Evolutionary conservation across 164 flowering plant genomes (phyloP).

Genomic region (Piper longum): DNA sequence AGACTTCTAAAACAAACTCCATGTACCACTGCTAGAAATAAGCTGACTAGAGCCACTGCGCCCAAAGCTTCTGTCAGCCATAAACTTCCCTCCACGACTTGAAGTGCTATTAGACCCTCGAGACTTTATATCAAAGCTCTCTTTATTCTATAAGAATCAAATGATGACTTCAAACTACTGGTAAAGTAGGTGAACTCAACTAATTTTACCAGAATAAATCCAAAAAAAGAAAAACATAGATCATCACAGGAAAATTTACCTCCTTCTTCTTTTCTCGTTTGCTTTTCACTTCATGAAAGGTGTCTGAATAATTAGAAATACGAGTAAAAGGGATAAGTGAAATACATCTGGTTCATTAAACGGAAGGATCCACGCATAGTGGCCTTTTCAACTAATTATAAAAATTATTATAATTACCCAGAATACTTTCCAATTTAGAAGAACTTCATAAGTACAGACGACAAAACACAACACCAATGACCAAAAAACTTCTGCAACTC

Average conservation of each 20-base stretch:
- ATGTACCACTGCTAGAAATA: conserved; percentile 48
- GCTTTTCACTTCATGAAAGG: conserved; percentile 98
- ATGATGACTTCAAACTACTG: background rate
- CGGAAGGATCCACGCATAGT: too few species aligned
- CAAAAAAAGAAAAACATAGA: background rate
- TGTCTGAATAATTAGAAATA: conserved; percentile 38
- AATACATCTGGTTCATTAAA: background rate
- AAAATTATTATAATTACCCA: too few species aligned
- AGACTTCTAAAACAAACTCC: background rate
- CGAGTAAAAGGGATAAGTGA: conserved; percentile 6
- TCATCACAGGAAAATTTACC: conserved; percentile 28
- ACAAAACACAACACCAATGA: too few species aligned
- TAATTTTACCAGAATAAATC: background rate
- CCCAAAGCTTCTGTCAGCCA: conserved; percentile 40
- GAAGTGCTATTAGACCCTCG: conserved; percentile 38
- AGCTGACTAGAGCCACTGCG: conserved; percentile 38
- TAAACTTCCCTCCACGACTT: conserved; percentile 51
- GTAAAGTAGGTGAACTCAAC: background rate
- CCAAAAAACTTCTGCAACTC: too few species aligned
- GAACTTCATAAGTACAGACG: too few species aligned
- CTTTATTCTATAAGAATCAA: conserved; percentile 22
- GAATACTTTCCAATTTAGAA: too few species aligned
- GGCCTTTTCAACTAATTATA: too few species aligned
- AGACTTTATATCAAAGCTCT: conserved; percentile 44
- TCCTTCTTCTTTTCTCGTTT: conserved; percentile 94